Conservation (phyloP, 805 yeast genomes). For the Saccharomycopsis olivae region DNA sequence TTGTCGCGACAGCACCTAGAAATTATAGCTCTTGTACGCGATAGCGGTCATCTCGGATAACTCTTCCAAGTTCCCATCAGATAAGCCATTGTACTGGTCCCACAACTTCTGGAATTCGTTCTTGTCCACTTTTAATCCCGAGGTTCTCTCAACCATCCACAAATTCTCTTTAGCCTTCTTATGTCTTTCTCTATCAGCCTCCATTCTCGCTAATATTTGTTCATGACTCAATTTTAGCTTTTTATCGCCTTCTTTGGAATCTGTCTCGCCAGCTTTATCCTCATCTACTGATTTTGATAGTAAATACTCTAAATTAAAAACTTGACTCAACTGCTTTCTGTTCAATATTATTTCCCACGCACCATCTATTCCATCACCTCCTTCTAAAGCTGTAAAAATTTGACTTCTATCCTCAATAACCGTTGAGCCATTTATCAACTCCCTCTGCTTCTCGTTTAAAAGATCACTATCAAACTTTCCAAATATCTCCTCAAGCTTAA, state of each 20-base stretch:
- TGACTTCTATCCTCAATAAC: neutral
- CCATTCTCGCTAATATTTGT: slow-evolving; percentile 71
- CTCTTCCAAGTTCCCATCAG: slow-evolving; percentile 38
- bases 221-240: slow-evolving; percentile 24
- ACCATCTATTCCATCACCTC: slow-evolving; percentile 20
- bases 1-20: neutral
- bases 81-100: slow-evolving; percentile 26
- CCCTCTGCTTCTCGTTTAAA: neutral
- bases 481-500: neutral
- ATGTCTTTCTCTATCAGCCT: slow-evolving; percentile 85
- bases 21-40: slow-evolving; percentile 40
- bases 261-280: slow-evolving; percentile 6
- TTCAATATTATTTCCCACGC: slow-evolving; percentile 39
- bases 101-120: slow-evolving; percentile 41
- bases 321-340: slow-evolving; percentile 41
- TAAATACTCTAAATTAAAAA: slow-evolving; percentile 17
- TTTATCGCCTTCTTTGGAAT: neutral
- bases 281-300: neutral
- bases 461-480: neutral
- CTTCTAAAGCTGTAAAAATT: neutral
- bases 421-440: neutral
- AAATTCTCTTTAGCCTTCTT: slow-evolving; percentile 72
- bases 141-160: slow-evolving; percentile 56
- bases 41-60: slow-evolving; percentile 45
- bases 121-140: slow-evolving; percentile 27